phyloP scores from a whole-genome alignment of 1,284 basidiomycete species.

The Ustilago nuda region DNA sequence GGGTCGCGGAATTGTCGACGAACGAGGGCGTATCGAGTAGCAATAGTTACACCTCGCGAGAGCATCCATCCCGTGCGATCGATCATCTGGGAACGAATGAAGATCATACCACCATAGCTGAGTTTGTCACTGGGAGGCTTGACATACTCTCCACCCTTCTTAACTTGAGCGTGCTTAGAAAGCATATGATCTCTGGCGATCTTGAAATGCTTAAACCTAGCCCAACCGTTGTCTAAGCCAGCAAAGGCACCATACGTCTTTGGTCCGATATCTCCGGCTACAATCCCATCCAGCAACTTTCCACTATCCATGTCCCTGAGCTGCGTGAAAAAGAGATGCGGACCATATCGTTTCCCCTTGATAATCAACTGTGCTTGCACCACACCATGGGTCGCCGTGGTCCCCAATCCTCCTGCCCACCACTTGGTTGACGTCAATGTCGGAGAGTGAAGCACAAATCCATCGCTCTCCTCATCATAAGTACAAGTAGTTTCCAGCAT shows the following conservation, averaged over 20 bases:
- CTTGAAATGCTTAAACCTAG: constrained; percentile 77
- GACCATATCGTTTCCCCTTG: constrained; percentile 77
- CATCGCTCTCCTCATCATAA: constrained; percentile 76
- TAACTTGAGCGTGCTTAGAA: constrained; percentile 79
- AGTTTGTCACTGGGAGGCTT: constrained; percentile 80
- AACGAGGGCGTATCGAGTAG: constrained; percentile 80
- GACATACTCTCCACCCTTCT: constrained; percentile 77
- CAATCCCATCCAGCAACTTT: constrained; percentile 75
- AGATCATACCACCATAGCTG: constrained; percentile 77
- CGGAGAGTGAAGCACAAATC: constrained; percentile 82
- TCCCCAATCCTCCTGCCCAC: constrained; percentile 80
- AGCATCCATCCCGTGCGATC: constrained; percentile 75
- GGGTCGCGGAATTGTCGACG: constrained; percentile 74
- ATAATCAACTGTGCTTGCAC: constrained; percentile 82
- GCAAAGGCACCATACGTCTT: constrained; percentile 74
- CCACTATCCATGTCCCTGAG: constrained; percentile 73
- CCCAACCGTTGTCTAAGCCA: constrained; percentile 78
- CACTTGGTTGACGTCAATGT: constrained; percentile 82
- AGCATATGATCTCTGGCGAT: constrained; percentile 82
- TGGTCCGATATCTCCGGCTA: constrained; percentile 79
- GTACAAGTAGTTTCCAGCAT: constrained; percentile 82
- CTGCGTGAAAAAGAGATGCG: constrained; percentile 79
- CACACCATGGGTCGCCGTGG: constrained; percentile 81
- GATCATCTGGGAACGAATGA: constrained; percentile 73
- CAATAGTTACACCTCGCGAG: constrained; percentile 77